Percentiles rank a stretch among this genome's conserved stretches.
Evolutionary conservation across 73 alveolate species (phyloP).

Genomic region (Tetrahymena borealis): DNA sequence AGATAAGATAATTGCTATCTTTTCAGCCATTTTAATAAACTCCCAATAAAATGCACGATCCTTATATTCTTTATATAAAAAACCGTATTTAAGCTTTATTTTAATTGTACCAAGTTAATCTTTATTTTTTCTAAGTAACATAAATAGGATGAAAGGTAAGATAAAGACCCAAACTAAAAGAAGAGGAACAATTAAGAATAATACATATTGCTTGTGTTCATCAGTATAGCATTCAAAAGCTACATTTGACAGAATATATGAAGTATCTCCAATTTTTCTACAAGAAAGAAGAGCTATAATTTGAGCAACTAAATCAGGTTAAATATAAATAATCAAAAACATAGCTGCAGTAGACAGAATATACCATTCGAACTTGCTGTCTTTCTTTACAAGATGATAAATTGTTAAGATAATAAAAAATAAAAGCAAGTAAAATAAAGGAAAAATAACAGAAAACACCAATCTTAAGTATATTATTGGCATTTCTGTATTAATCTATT

Average conservation of each 20-base stretch:
- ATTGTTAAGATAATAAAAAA: background rate
- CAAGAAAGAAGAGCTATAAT: background rate
- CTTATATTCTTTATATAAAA: background rate
- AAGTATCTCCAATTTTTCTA: background rate
- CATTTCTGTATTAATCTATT: background rate
- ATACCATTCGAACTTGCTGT: background rate
- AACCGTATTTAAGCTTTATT: background rate
- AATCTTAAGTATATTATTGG: background rate
- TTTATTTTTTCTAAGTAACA: background rate
- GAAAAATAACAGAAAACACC: background rate
- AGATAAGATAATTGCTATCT: background rate
- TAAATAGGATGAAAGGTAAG: background rate
- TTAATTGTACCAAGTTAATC: background rate
- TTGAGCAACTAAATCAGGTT: background rate
- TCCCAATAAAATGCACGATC: background rate
- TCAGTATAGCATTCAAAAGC: background rate
- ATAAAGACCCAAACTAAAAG: background rate
- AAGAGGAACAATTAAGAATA: background rate
- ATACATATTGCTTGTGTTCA: background rate
- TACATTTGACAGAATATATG: background rate
- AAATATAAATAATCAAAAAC: background rate
- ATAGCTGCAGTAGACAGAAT: background rate
- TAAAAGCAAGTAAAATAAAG: background rate
- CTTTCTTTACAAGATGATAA: background rate
- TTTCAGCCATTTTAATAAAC: background rate